A percentile compares a stretch with the other conserved stretches of the same genome.
Evolutionary conservation across 108 stramenopile genomes (phyloP).

Genomic region (Cyclotella choctawhatcheeana): DNA sequence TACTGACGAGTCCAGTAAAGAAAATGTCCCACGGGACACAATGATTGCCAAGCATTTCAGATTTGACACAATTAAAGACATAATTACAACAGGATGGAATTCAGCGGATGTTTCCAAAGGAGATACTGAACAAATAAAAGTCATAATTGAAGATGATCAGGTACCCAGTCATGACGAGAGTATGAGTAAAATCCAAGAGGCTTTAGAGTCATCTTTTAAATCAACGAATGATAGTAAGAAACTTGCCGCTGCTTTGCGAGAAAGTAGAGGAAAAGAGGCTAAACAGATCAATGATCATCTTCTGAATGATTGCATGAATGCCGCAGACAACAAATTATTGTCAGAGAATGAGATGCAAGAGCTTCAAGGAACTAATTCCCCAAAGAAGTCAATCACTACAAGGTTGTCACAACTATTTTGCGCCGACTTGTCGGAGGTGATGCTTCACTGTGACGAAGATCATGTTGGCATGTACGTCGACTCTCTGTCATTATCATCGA

Average conservation of each 20-base stretch:
- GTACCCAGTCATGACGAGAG: background rate
- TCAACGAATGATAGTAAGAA: background rate
- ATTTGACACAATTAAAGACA: background rate
- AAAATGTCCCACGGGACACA: background rate
- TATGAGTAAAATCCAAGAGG: constrained; percentile 10
- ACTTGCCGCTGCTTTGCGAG: constrained; percentile 5
- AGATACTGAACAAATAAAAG: background rate
- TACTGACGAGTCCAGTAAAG: background rate
- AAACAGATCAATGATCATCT: background rate
- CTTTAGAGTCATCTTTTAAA: constrained; percentile 12
- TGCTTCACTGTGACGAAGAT: constrained; percentile 15
- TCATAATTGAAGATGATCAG: background rate
- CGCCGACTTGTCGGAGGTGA: background rate
- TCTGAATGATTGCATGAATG: background rate
- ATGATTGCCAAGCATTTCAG: background rate
- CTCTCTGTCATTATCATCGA: background rate
- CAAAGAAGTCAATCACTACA: constrained; percentile 2
- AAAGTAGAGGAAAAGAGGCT: background rate
- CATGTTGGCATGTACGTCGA: constrained; percentile 6
- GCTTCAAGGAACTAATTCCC: background rate
- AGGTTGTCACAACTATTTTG: constrained; percentile 1
- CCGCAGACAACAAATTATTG: background rate
- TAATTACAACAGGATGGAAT: background rate
- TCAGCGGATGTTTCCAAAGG: background rate
- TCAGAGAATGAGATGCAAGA: background rate